phyloP scores from a whole-genome alignment of 352 stramenopile genomes.

The Globisporangium parvum region DNA sequence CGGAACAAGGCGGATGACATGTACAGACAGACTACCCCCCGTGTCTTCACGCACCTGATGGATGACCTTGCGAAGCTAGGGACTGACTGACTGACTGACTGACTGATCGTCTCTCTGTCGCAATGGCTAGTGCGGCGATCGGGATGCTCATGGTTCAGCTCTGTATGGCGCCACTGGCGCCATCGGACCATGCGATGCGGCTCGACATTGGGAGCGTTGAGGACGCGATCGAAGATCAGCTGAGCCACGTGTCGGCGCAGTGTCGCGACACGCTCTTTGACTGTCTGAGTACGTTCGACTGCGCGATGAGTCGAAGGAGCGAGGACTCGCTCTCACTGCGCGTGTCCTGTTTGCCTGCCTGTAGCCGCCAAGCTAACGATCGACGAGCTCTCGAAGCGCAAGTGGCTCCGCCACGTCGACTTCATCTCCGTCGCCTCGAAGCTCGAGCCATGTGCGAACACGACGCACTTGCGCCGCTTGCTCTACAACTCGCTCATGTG shows the following conservation, averaged over 20 bases:
- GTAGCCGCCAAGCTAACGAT: slow-evolving; percentile 30
- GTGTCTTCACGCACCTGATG: background rate
- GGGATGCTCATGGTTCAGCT: slow-evolving; percentile 62
- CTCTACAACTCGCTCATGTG: slow-evolving; percentile 35
- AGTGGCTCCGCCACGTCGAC: slow-evolving; percentile 52
- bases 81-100: no score
- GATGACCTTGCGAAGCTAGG: no score
- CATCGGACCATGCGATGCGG: slow-evolving; percentile 5
- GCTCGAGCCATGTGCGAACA: slow-evolving; percentile 16
- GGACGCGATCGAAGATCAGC: slow-evolving; percentile 40
- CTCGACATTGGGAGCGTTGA: slow-evolving; percentile 29
- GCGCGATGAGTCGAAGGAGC: no score
- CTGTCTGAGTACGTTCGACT: slow-evolving; percentile 37
- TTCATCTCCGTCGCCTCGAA: slow-evolving; percentile 41
- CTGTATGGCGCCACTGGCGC: slow-evolving; percentile 33
- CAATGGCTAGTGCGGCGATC: slow-evolving; percentile 28
- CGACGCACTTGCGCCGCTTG: slow-evolving; percentile 11
- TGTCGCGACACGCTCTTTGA: slow-evolving; percentile 41
- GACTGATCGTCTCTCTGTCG: background rate
- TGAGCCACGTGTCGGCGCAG: slow-evolving; percentile 31
- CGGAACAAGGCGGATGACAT: slow-evolving; percentile 35
- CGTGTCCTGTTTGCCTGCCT: background rate
- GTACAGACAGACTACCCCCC: slow-evolving; percentile 14
- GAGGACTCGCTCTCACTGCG: slow-evolving; percentile 1
- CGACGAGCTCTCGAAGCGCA: slow-evolving; percentile 33